Evolutionary conservation across 345 rosid species (phyloP), one percentile per base, ranked within the genome.

Genomic region (Moricandia moricandioides): DNA sequence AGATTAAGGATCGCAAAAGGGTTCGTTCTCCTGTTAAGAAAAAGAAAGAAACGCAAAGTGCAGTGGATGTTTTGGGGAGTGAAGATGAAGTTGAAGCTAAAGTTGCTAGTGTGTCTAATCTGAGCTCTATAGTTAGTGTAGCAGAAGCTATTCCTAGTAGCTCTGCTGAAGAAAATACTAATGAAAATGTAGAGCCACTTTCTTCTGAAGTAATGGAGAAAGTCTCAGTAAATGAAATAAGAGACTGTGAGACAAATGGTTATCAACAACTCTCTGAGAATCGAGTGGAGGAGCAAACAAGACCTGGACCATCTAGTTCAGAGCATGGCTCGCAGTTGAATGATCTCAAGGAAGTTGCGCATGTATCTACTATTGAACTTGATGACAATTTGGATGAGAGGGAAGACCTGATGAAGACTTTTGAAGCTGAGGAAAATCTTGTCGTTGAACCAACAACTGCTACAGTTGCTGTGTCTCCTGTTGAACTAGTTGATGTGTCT

Each of bases 11-110:
- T 68, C 67, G 73, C 47, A 64, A 58, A 2, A 71, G 69, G 45
- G 74, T 37, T 40, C 72, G 52, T 76, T 35, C 76, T 54, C 62
- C 64, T 79, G 43, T 68, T 33, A 65, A 65, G 78, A 77, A 65
- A 52, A 67, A 61, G 72, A 75, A 67, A 29, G 73, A 81, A 56
- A 35, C 71, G 43, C 59, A 47, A 16, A 11, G 34, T 68, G 34
- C 79, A 4, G 79, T 35, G 59, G 39, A 40, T 69, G 58, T 24
- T 14, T 51, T 72, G 3, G 58, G 9, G 47, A 59, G 31, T 37
- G 60, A 61, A 34, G 70, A 73, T 60, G 58, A 54, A 21, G 49
- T 24, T 37, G 66, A 83, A 65, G 65, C 43, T 8, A 52, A 69
- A 69, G 37, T 27, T 26, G 69, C 12, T 72, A 47, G 8, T 61